Evolutionary conservation across 2,329 filamentous ascomycete species (phyloP), one percentile per base, ranked within the genome.

Genomic region (Xylariomycetidae sp.): DNA sequence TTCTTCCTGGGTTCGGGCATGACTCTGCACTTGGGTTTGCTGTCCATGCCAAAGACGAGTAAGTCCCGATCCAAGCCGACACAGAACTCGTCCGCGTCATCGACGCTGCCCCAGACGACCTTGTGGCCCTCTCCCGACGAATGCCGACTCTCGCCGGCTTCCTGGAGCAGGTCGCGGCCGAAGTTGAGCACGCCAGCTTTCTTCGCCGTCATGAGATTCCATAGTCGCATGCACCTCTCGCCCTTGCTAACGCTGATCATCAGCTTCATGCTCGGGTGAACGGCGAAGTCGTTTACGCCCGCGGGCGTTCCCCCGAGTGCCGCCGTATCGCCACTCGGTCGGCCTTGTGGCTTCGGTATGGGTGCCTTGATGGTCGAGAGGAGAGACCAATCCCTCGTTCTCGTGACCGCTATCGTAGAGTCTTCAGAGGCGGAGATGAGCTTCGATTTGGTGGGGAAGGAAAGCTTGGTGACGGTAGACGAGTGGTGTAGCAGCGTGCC

Each of bases 171-270:
- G 1, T 82, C 76, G 37, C 76, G 72, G 45, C 75, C 76, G 58
- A 97, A 97, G 56, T 86, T 92, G 48, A 98, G 66, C 33, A 95
- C 89, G 18, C 89, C 88, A 1, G 89, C 89, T 66, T 95, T 96
- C 66, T 90, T 94, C 12, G 89, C 92, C 3, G 90, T 97, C 45
- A 97, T 88, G 44, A 98, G 61, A 54, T 98, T 97, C 92, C 92
- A 98, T 45, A 97, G 62, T 44, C 92, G 72, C 85, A 98, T 94
- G 53, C 82, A 88, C 45, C 80, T 81, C 66, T 98, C 92, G 45
- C 88, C 88, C 51, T 83, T 87, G 47, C 87, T 84, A 7, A 97
- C 88, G 49, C 80, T 94, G 40, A 98, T 79, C 86, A 97, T 95
- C 31, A 98, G 69, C 65, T 96, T 97, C 75, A 94, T 87, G 58